Evolutionary conservation across 441 rosid genomes (phyloP), one percentile per base, ranked within the genome.

Genomic region (Gossypium gossypioides): DNA sequence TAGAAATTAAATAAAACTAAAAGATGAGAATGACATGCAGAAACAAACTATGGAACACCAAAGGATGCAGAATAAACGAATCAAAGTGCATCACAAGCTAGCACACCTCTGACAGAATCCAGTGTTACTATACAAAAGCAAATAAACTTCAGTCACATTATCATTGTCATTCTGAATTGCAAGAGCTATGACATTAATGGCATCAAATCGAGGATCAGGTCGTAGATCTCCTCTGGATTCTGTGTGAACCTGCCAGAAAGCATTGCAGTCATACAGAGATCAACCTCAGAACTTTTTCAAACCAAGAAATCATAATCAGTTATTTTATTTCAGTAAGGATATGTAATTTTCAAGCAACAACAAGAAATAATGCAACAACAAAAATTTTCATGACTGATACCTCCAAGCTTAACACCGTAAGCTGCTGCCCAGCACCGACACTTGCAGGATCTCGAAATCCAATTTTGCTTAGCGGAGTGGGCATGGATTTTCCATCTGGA

Each of bases 401-500:
- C 99, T 95, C 99, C 71, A 95, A 77, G 76, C 99, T 95, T 78
- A 91, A 79, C 78, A 92, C 71, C 46, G 96, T 88, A 67, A 95
- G 86, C 73, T 95, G 99, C 81, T 92, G 96, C 69, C 99, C 99
- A 74, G 88, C 97, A 73, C 99, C 98, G 81, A 85, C 77, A 83
- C 96, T 92, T 18, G 98, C 97, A 79, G 98, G 95, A 88, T 95
- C 98, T 76, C 88, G 91, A 76, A 91, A 95, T 63, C 99, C 99
- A 64, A 85, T 87, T 87, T 95, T 97, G 82, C 96, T 92, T 72
- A 88, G 88, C 71, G 99, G 97, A 77, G 98, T 95, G 58, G 88
- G 81, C 70, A 85, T 83, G 65, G 97, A 84, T 81, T 87, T 86
- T 72, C 82, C 87, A 73, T 79, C 88, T 78, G 98, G 98, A 40